Base-by-base conservation (phyloP, 768 basidiomycete genomes). In the Kwoniella bestiolae region DNA sequence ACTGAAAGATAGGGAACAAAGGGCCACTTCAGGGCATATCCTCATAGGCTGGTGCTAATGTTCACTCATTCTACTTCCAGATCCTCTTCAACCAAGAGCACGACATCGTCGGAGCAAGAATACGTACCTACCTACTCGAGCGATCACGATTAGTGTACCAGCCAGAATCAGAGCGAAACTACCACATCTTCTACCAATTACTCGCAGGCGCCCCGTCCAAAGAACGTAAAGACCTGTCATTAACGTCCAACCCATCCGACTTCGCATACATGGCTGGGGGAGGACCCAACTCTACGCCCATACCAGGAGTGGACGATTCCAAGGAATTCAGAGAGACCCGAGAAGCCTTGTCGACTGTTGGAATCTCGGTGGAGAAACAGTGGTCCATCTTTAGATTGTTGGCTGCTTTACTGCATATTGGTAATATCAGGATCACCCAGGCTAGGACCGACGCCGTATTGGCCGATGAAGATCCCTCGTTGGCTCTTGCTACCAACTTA, bases 151-250 rank as follows among this genome's bases (percentile, higher is more conserved):
- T 99, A 67, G 94, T 97, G 63, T 97, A 95, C 82, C 96, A 99
- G 81, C 95, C 96, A 18, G 85, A 91, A 64, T 94, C 91, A 47
- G 96, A 99, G 81, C 89, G 96, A 65, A 99, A 99, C 82, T 99
- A 98, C 82, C 96, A 99, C 82, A 97, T 99, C 74, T 99, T 99
- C 85, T 98, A 99, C 83, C 96, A 99, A 80, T 84, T 99, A n/a
- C 93, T 95, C 72, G 91, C 94, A 0, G 96, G 96, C 52, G 93
- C 92, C 9, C 94, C 96, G 2, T 84, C 91, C 25, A 95, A 95
- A 81, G 96, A 99, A 77, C 88, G 92, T 45, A 95, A 95, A 82
- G 92, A 94, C 74, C 87, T 97, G 49, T 94, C 93, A 5, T 85
- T 99, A 38, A 92, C 94, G 73, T 84, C 85, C 21, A 91, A 94